A percentile compares a stretch with the other conserved stretches of the same genome.
These are phyloP conservation scores for Cladophialophora carrionii DNA, from an alignment of 2,329 filamentous ascomycete genomes.

Conservation along the genomic window DNA sequence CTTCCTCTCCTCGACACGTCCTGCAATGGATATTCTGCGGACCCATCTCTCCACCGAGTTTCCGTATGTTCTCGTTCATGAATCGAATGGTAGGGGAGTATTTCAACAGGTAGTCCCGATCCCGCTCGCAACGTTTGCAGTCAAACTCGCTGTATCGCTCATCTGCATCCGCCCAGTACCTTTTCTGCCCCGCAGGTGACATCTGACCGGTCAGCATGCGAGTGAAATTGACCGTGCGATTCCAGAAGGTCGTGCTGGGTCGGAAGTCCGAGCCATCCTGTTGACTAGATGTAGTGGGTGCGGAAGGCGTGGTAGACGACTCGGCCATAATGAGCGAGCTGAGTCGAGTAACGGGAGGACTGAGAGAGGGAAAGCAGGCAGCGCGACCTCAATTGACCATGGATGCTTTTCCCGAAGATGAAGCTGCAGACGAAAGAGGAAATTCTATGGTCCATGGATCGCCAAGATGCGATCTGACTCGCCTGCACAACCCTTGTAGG, in stretches of 20 bases:
- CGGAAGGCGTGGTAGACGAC: slow-evolving; percentile 5
- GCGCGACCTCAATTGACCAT: neutral
- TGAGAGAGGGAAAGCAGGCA: neutral
- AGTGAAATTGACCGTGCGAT: slow-evolving; percentile 82
- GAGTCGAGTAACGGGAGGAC: slow-evolving; percentile 1
- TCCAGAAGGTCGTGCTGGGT: slow-evolving; percentile 48
- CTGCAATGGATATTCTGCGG: slow-evolving; percentile 77
- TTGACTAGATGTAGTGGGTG: slow-evolving; percentile 32
- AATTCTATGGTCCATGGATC: neutral
- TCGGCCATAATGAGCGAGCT: slow-evolving; percentile 27
- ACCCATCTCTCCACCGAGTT: slow-evolving; percentile 76
- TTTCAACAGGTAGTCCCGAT: slow-evolving; percentile 80
- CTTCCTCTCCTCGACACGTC: slow-evolving; percentile 63
- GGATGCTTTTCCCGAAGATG: neutral
- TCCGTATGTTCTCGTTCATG: slow-evolving; percentile 76
- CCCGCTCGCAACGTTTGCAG: slow-evolving; percentile 77
- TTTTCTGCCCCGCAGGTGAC: slow-evolving; percentile 67
- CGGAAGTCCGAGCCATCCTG: slow-evolving; percentile 28
- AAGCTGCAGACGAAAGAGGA: slow-evolving; percentile 11
- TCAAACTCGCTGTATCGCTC: slow-evolving; percentile 74
- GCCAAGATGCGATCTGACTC: slow-evolving; percentile 16
- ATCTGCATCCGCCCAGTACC: slow-evolving; percentile 79
- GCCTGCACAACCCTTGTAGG: neutral
- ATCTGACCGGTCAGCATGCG: slow-evolving; percentile 75
- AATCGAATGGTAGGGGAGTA: slow-evolving; percentile 88